Percentiles rank a stretch among this genome's conserved stretches.
phyloP scores from a whole-genome alignment of 371 early-diverging fungal genomes.

The Funneliformis caledonium region DNA sequence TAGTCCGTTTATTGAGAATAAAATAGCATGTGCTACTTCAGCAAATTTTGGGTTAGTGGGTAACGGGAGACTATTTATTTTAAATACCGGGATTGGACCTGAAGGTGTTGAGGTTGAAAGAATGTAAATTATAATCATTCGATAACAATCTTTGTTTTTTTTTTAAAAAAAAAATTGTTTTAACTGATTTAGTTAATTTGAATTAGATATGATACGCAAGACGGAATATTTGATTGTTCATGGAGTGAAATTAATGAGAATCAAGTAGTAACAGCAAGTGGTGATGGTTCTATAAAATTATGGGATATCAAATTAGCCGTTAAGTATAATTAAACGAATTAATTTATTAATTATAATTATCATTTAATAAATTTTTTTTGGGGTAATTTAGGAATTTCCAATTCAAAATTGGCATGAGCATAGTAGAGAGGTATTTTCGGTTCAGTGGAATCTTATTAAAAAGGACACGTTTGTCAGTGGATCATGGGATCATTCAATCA shows the following conservation, averaged over 20 bases:
- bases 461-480: slow-evolving; percentile 88
- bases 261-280: slow-evolving; percentile 87
- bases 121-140: slow-evolving; percentile 54
- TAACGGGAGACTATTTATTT: slow-evolving; percentile 85
- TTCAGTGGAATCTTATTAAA: slow-evolving; percentile 89
- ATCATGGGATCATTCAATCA: slow-evolving; percentile 94
- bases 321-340: slow-evolving; percentile 44
- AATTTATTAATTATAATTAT: not conserved
- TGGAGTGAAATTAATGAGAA: slow-evolving; percentile 96
- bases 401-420: slow-evolving; percentile 94
- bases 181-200: not conserved
- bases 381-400: slow-evolving; percentile 74
- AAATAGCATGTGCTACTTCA: slow-evolving; percentile 86
- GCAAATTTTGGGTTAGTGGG: slow-evolving; percentile 97
- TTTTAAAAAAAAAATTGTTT: not conserved
- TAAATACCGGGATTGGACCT: slow-evolving; percentile 57
- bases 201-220: slow-evolving; percentile 91
- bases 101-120: slow-evolving; percentile 66
- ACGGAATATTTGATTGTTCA: slow-evolving; percentile 89
- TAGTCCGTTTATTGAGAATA: slow-evolving; percentile 91
- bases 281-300: slow-evolving; percentile 93
- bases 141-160: not conserved
- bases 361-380: slow-evolving; percentile 9
- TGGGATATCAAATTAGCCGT: slow-evolving; percentile 87
- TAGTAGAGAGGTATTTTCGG: slow-evolving; percentile 87